These are phyloP conservation scores for Glaciozyma martinii DNA, from an alignment of 768 basidiomycete species.

Conservation along the genomic window DNA sequence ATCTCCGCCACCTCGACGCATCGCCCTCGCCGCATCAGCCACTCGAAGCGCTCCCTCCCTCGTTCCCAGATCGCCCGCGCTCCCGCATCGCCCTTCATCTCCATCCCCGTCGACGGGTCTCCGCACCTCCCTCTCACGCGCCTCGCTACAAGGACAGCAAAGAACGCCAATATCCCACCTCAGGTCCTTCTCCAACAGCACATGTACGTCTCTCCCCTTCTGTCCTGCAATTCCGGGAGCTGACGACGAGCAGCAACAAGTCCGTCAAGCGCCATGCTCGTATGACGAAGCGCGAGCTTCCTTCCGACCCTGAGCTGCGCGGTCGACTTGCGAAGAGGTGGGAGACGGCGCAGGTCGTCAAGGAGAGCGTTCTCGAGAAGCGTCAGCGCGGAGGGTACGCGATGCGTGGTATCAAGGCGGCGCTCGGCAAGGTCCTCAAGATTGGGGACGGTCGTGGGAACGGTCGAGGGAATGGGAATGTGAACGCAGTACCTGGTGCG, in stretches of 20 bases:
- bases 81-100: background rate
- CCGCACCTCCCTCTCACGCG: background rate
- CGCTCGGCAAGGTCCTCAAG: background rate
- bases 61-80: background rate
- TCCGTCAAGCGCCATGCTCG: constrained; percentile 56
- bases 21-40: background rate
- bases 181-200: constrained; percentile 51
- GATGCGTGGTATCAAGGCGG: background rate
- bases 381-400: constrained; percentile 13
- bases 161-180: constrained; percentile 10
- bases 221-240: too few species aligned
- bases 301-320: constrained; percentile 41
- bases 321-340: constrained; percentile 35
- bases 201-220: constrained; percentile 35
- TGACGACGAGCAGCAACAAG: constrained; percentile 45
- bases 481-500: too few species aligned
- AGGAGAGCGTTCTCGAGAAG: constrained; percentile 38
- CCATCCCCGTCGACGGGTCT: background rate
- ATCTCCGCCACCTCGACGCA: background rate
- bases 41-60: background rate
- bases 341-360: constrained; percentile 38
- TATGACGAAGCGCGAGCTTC: constrained; percentile 51
- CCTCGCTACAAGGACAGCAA: background rate
- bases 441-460: background rate
- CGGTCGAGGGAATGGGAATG: background rate